Conservation (phyloP, 1,139 yeast genomes). For the Zhuliangozyma blackwelliae region DNA sequence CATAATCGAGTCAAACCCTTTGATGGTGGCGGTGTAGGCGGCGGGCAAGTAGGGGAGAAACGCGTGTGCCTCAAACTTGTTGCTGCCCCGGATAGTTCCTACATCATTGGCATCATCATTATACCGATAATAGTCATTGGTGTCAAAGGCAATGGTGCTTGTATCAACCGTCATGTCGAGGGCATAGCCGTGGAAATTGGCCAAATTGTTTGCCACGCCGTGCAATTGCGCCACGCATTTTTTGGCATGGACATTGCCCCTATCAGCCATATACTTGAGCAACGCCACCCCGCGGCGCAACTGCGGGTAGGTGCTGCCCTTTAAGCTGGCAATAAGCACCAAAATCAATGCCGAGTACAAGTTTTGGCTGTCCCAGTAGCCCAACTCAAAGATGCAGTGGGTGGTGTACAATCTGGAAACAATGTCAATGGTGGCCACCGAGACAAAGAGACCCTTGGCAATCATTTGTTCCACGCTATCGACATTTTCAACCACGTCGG, state of each 20-base stretch:
- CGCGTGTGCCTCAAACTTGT: constrained; percentile 3
- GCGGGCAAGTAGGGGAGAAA: constrained; percentile 7
- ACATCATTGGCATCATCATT: neutral
- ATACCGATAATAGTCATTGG: constrained; percentile 6
- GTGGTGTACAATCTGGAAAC: constrained; percentile 30
- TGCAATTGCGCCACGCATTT: constrained; percentile 14
- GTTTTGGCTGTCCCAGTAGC: constrained; percentile 53
- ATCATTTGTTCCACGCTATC: constrained; percentile 31
- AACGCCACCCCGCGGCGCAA: constrained; percentile 31
- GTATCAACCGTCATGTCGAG: constrained; percentile 14
- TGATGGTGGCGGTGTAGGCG: constrained; percentile 5
- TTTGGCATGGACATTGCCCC: constrained; percentile 42
- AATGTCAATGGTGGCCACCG: constrained; percentile 39
- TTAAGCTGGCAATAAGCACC: constrained; percentile 35
- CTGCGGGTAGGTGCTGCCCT: constrained; percentile 24
- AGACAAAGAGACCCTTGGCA: constrained; percentile 35
- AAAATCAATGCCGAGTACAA: constrained; percentile 41
- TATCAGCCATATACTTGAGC: constrained; percentile 35
- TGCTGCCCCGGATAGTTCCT: neutral
- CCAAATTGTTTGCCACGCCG: constrained; percentile 13
- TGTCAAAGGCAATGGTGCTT: constrained; percentile 16
- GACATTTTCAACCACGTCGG: constrained; percentile 20
- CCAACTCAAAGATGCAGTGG: constrained; percentile 38
- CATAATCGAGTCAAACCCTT: constrained; percentile 3
- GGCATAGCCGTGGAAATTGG: constrained; percentile 16